Conservation (phyloP, 371 early-diverging fungal species). For the Quaeritorhiza haematococci region DNA sequence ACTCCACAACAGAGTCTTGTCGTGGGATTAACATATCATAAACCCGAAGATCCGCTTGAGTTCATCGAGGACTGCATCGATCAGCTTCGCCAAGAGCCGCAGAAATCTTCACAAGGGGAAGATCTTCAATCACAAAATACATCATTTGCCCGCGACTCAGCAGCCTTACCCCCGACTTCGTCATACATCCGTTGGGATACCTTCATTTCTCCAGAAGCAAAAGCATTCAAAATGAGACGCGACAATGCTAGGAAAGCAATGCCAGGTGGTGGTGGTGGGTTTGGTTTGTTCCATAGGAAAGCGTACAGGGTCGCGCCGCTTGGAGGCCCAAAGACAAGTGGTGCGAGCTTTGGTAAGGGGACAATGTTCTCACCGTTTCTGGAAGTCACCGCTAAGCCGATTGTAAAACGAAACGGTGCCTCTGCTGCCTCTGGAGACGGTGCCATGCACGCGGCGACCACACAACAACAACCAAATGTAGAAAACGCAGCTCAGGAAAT, state of each 20-base stretch:
- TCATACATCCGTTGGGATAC: conserved; percentile 28
- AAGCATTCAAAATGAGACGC: not conserved
- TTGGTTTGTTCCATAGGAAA: not conserved
- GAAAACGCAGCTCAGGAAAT: no score
- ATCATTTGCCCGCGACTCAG: not conserved
- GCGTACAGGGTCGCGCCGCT: no score
- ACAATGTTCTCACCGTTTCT: no score
- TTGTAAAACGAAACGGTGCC: no score
- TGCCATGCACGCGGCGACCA: no score
- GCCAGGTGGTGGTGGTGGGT: not conserved
- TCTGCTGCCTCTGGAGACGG: no score
- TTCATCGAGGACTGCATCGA: conserved; percentile 37
- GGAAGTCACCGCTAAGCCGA: no score
- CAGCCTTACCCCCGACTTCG: not conserved
- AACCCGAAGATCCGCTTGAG: conserved; percentile 35
- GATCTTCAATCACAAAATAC: conserved; percentile 1
- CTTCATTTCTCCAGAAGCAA: conserved; percentile 23
- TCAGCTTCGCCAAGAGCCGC: conserved; percentile 15
- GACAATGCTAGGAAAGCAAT: not conserved
- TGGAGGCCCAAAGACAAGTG: no score
- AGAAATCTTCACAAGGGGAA: conserved; percentile 18
- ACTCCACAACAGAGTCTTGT: conserved; percentile 23
- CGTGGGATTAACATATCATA: conserved; percentile 28
- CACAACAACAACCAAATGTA: no score
- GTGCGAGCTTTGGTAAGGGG: no score